phyloP scores from a whole-genome alignment of 2,329 filamentous ascomycete species.

The Fusarium brachygibbosum region DNA sequence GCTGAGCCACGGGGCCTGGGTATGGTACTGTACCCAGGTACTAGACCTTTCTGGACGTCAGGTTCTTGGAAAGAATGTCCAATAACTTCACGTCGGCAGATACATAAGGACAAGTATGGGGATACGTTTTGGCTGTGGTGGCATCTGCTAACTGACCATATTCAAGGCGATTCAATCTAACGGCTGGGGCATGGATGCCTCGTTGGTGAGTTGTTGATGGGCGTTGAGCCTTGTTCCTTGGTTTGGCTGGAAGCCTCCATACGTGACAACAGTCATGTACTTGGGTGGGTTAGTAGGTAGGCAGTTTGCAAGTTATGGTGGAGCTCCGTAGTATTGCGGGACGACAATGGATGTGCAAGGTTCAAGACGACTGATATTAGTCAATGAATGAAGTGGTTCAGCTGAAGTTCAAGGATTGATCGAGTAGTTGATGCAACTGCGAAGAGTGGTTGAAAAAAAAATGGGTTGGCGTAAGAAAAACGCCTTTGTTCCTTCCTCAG shows the following conservation, averaged over 20 bases:
- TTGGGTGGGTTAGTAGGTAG: neutral
- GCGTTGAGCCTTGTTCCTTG: conserved; percentile 15
- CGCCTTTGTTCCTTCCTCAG: neutral
- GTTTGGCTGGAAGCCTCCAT: conserved; percentile 1
- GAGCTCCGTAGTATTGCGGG: conserved; percentile 4
- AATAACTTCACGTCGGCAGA: conserved; percentile 19
- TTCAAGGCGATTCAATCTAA: neutral
- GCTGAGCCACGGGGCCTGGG: conserved; percentile 6
- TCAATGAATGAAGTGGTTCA: conserved; percentile 7
- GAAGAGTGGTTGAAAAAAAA: neutral
- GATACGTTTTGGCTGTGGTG: conserved; percentile 9
- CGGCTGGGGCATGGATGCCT: neutral
- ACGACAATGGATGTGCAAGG: conserved; percentile 7
- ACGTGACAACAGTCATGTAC: neutral
- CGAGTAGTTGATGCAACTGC: neutral
- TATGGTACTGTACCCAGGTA: conserved; percentile 1
- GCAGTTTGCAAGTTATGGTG: conserved; percentile 5
- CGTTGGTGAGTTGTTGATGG: neutral
- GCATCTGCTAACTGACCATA: neutral
- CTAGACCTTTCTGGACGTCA: neutral
- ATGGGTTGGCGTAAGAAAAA: neutral
- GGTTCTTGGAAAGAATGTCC: conserved; percentile 23
- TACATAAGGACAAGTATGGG: neutral
- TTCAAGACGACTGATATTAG: conserved; percentile 6
- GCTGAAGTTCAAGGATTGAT: conserved; percentile 18